phyloP scores from a whole-genome alignment of 2,329 filamentous ascomycete species.

The Penicillium brevicompactum region DNA sequence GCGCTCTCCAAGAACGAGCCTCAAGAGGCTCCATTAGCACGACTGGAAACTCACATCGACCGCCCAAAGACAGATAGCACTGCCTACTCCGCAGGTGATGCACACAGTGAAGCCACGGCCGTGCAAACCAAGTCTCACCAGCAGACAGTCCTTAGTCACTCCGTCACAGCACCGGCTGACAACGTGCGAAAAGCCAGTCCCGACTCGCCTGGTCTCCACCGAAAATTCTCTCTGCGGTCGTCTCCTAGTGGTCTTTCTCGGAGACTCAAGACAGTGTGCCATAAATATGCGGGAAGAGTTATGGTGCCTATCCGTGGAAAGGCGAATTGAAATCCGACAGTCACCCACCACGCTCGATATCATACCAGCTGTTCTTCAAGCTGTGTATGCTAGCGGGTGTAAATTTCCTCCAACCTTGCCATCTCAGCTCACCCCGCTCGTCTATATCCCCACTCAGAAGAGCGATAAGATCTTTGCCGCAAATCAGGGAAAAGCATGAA shows the following conservation, averaged over 20 bases:
- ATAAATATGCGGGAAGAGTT: slow-evolving; percentile 15
- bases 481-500: too few species aligned
- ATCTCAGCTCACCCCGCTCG: too few species aligned
- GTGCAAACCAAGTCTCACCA: background rate
- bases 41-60: background rate
- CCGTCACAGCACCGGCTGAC: background rate
- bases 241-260: slow-evolving; percentile 6
- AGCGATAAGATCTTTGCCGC: too few species aligned
- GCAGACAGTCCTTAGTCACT: background rate
- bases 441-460: too few species aligned
- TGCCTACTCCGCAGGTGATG: background rate
- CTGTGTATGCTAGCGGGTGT: too few species aligned
- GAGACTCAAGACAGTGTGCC: slow-evolving; percentile 16
- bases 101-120: background rate
- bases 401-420: too few species aligned
- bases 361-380: too few species aligned
- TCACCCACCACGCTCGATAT: too few species aligned
- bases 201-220: background rate
- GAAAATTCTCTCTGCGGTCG: slow-evolving; percentile 3
- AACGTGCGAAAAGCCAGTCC: background rate
- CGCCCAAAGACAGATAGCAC: background rate
- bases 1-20: background rate
- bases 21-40: background rate
- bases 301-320: slow-evolving; percentile 14
- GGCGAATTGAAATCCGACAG: background rate